Conservation (phyloP, 2,329 filamentous ascomycete genomes). For the Ophiocordyceps camponoti-floridani region DNA sequence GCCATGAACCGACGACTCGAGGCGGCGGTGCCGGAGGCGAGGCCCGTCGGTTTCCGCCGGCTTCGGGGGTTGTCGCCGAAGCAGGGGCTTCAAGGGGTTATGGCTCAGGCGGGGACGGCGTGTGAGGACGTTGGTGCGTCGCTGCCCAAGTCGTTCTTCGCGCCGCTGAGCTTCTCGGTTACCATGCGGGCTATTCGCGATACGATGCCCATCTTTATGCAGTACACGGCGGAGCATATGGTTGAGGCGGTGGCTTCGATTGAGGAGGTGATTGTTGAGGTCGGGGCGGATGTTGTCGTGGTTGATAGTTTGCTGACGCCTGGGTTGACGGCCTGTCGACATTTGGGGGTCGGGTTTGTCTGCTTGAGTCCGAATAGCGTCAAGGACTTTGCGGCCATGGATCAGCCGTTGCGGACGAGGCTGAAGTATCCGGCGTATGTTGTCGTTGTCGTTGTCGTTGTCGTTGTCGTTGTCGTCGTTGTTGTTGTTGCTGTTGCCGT, state of each 20-base stretch:
- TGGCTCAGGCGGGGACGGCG: not conserved
- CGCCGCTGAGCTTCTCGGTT: not conserved
- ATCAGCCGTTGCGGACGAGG: not conserved
- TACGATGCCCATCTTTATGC: not conserved
- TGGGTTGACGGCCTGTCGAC: not conserved
- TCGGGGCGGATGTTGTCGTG: not conserved
- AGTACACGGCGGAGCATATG: not conserved
- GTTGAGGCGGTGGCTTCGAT: not conserved
- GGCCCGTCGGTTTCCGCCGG: not conserved
- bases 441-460: too few species aligned
- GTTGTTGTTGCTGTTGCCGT: too few species aligned
- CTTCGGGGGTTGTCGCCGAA: not conserved
- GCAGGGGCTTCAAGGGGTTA: not conserved
- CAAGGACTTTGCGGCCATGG: not conserved
- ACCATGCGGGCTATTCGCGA: not conserved
- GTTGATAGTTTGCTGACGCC: not conserved
- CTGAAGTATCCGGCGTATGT: not conserved
- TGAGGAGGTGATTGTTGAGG: not conserved
- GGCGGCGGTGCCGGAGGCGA: too few species aligned
- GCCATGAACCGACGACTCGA: not conserved
- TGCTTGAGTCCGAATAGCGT: not conserved
- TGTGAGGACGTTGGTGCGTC: not conserved
- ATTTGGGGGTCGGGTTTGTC: not conserved
- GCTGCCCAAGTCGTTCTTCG: not conserved
- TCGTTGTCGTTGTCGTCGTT: too few species aligned